These are phyloP conservation scores for Echeveria elegans DNA, from an alignment of 164 flowering plant species.

Conservation along the genomic window DNA sequence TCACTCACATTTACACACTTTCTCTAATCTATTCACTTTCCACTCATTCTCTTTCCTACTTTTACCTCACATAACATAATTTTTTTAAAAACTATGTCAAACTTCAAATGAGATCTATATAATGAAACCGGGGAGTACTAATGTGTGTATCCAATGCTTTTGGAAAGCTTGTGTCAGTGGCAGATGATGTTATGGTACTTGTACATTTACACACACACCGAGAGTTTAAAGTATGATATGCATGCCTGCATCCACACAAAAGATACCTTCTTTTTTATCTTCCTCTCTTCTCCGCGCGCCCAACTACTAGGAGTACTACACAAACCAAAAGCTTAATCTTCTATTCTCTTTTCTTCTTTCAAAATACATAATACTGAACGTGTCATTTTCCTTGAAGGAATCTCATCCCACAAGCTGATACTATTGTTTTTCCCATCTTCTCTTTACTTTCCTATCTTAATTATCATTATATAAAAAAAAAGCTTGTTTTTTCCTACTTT, in stretches of 20 bases:
- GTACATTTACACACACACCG: slow-evolving; percentile 27
- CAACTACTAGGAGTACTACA: slow-evolving; percentile 39
- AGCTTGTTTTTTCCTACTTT: slow-evolving; percentile 23
- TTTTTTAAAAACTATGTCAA: no score
- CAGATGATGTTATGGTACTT: slow-evolving; percentile 41
- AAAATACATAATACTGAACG: slow-evolving; percentile 12
- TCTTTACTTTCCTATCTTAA: slow-evolving; percentile 22
- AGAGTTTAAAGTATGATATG: no score
- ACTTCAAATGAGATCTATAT: no score
- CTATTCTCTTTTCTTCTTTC: slow-evolving; percentile 16
- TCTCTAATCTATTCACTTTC: no score
- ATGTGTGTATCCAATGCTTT: slow-evolving; percentile 54
- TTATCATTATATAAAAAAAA: background rate
- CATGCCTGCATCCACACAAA: slow-evolving; percentile 42
- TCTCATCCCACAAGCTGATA: slow-evolving; percentile 26
- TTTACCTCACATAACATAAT: no score
- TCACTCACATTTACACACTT: no score
- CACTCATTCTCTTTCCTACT: no score
- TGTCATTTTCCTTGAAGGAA: slow-evolving; percentile 41
- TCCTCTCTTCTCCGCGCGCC: slow-evolving; percentile 22
- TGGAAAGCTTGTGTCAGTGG: slow-evolving; percentile 48
- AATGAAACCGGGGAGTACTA: no score
- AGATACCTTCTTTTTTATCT: slow-evolving; percentile 25
- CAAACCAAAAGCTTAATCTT: slow-evolving; percentile 50
- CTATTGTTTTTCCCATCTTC: slow-evolving; percentile 19